These are phyloP conservation scores for Leishmania major DNA, from an alignment of 208 protist genomes.

Conservation along the genomic window DNA sequence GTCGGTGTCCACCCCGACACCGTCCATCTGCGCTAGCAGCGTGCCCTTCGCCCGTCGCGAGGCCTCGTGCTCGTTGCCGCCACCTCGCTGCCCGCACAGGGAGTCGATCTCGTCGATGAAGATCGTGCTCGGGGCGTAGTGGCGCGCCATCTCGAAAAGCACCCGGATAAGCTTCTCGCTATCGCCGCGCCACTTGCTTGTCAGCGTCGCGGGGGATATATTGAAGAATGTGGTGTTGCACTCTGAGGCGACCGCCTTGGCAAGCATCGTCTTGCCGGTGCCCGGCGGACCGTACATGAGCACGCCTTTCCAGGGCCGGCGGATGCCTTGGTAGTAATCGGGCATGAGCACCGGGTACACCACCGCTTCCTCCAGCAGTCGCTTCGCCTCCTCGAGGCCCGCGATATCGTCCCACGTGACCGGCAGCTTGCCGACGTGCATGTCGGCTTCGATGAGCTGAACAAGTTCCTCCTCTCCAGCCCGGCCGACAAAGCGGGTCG, in stretches of 20 bases:
- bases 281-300: conserved; percentile 93
- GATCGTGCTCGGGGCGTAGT: conserved; percentile 92
- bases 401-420: conserved; percentile 91
- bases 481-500: conserved; percentile 60
- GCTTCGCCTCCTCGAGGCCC: conserved; percentile 91
- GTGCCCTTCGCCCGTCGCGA: conserved; percentile 98
- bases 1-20: conserved; percentile 69
- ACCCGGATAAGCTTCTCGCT: conserved; percentile 94
- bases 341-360: conserved; percentile 93
- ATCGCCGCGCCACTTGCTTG: conserved; percentile 95
- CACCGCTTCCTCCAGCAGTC: conserved; percentile 91
- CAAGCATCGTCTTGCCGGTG: conserved; percentile 95
- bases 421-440: conserved; percentile 67
- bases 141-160: conserved; percentile 93
- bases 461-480: conserved; percentile 84
- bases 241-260: conserved; percentile 92
- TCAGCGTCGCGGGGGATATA: conserved; percentile 92
- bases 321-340: conserved; percentile 93
- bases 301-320: conserved; percentile 92
- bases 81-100: conserved; percentile 88
- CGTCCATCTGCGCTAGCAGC: conserved; percentile 98
- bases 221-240: conserved; percentile 95
- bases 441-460: conserved; percentile 84
- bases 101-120: conserved; percentile 97
- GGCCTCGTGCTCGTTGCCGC: conserved; percentile 85